Evolutionary conservation across 75 land plant species (phyloP).

Genomic region (Pinus albicaulis): DNA sequence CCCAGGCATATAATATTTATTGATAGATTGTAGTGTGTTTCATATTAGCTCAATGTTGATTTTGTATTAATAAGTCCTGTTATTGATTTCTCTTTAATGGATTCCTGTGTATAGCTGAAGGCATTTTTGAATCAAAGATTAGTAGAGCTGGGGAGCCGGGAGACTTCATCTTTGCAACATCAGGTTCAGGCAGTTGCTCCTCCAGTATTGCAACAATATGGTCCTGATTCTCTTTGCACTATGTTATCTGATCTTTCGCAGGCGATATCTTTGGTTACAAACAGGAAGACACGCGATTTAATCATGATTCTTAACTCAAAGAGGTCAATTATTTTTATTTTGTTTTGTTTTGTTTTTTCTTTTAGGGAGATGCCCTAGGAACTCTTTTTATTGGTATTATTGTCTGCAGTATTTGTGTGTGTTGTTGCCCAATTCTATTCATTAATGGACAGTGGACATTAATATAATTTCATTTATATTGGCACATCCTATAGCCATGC

Average conservation of each 20-base stretch:
- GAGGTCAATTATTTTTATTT: constrained; percentile 39
- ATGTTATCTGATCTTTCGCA: constrained; percentile 68
- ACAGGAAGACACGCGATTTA: constrained; percentile 79
- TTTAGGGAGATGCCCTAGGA: neutral
- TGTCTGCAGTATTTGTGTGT: no score
- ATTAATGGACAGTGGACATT: no score
- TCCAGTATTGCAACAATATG: constrained; percentile 67
- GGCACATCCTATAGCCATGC: neutral
- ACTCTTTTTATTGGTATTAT: neutral
- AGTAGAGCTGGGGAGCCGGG: constrained; percentile 68
- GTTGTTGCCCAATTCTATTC: no score
- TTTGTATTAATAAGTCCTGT: neutral
- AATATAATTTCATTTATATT: neutral
- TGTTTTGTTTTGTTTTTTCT: neutral
- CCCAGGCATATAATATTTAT: neutral
- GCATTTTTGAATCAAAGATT: constrained; percentile 79
- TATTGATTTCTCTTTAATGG: neutral
- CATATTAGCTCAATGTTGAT: neutral
- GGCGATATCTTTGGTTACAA: constrained; percentile 74
- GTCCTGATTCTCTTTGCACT: constrained; percentile 55
- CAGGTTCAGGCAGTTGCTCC: constrained; percentile 93
- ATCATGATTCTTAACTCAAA: constrained; percentile 85
- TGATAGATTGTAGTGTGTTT: neutral
- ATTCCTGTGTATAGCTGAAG: constrained; percentile 50
- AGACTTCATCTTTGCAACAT: constrained; percentile 75